Base-by-base conservation (phyloP, 768 basidiomycete species). In the Trametopsis cervina region DNA sequence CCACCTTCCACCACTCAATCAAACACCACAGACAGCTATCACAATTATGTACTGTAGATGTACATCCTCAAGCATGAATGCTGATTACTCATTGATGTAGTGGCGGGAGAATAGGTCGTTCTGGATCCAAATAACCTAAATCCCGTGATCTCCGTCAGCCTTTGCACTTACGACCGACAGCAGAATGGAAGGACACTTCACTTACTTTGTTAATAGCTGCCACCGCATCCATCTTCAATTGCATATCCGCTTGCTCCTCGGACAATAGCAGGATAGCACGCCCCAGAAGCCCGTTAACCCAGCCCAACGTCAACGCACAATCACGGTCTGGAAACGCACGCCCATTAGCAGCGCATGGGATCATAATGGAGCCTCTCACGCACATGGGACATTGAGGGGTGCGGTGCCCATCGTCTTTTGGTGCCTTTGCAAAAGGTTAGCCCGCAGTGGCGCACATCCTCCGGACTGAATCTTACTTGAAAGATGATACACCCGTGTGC, bases 81-180 rank as follows among this genome's bases (percentile, higher is more conserved):
- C n/a, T n/a, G n/a, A 24, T 54, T 40, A 59, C 37, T 69, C 66
- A 10, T 66, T 50, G 40, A 72, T 63, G 47, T 73, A 73, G 49
- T 73, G 70, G 6, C 70, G 65, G 2, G 70, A 65, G 49, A 73
- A 73, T 13, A 72, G 64, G 47, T 73, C 72, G 44, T 75, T 76
- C 57, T 76, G 74, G 20, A 75, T 71, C 74, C 73, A 74, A n/a
- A 75, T 54, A 17, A 74, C 60, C 72, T 74, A 25, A 25, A 24
- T 29, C 36, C 18, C 35, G 27, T 17, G 33, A 27, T 1, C 9
- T 38, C 11, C 17, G 24, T 39, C 38, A 29, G 44, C 20, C 17
- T n/a, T n/a, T n/a, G n/a, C n/a, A n/a, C n/a, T n/a, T 20, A 40
- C 25, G 37, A 13, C 33, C 24, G 25, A 33, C 6, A 10, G 17